Evolutionary conservation across 495 filamentous ascomycete genomes (phyloP), one percentile per base, ranked within the genome.

Genomic region (Tuber aestivum): DNA sequence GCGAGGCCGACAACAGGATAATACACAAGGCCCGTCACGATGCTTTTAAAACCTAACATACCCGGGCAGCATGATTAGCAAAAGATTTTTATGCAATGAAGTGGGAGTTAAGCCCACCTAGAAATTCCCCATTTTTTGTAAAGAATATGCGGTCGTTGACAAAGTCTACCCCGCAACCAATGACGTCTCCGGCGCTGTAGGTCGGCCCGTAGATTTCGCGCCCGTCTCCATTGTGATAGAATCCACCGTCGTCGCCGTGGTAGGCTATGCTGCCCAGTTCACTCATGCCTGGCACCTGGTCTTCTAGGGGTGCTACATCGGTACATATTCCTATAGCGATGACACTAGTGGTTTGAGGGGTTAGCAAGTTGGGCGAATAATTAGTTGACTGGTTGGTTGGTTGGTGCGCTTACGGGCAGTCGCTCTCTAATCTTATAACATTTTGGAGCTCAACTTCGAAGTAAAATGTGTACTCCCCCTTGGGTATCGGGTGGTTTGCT

Each of bases 161-260:
- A 18, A 76, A 72, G 69, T 81, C 71, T 16, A 81, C 69, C 16
- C 78, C 78, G 40, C 79, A 80, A 12, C 79, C 79, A 32, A 81
- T 38, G 41, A 72, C 73, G n/a, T 81, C 79, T n/a, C 74, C 75
- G 6, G 16, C 32, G 27, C 70, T 70, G 65, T 75, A 81, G 10
- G 44, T 48, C 61, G 41, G 70, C 7, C 40, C 3, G 37, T 76
- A 79, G 32, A 18, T 1, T 7, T 14, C 5, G 23, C 20, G 40
- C 16, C 1, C 9, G 21, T n/a, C 42, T 6, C 1, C 18, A 0
- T 1, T 32, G 8, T 5, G 16, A 12, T 35, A 75, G 9, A 32
- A 37, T 12, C 12, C 0, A n/a, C 75, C 75, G 32, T 77, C 75
- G 32, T 77, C 68, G 7, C 72, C 65, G 21, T 77, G 75, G 71